These are phyloP conservation scores for Russula virescens DNA, from an alignment of 768 basidiomycete species.

Conservation along the genomic window DNA sequence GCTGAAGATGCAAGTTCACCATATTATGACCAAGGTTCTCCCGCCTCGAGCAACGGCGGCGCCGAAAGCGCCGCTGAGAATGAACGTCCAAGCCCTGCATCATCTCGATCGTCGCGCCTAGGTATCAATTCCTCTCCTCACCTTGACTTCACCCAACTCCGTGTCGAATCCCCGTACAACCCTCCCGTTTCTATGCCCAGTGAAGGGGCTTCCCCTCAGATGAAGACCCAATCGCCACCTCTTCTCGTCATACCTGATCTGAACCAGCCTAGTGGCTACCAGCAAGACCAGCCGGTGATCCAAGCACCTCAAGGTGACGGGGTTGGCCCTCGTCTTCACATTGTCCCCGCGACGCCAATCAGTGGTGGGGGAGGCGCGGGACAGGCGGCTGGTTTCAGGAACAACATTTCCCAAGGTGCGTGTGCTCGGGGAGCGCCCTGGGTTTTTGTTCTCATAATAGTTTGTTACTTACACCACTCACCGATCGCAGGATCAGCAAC, in stretches of 20 bases:
- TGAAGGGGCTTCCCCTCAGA: slow-evolving; percentile 35
- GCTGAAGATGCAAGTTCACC: slow-evolving; percentile 33
- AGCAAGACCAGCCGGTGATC: slow-evolving; percentile 44
- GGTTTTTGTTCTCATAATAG: slow-evolving; percentile 8
- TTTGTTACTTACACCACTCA: slow-evolving; percentile 7
- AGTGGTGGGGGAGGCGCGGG: slow-evolving; percentile 46
- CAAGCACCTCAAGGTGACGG: slow-evolving; percentile 54
- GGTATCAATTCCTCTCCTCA: slow-evolving; percentile 46
- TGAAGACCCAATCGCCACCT: slow-evolving; percentile 61
- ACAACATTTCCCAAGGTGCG: slow-evolving; percentile 51
- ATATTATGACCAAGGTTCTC: slow-evolving; percentile 57
- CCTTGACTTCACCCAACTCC: slow-evolving; percentile 51
- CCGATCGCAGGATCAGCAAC: slow-evolving; percentile 23
- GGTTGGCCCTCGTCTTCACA: slow-evolving; percentile 60
- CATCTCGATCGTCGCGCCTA: slow-evolving; percentile 60
- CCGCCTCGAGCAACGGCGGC: slow-evolving; percentile 48
- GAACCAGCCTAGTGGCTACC: slow-evolving; percentile 32
- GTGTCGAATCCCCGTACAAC: slow-evolving; percentile 63
- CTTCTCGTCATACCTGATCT: slow-evolving; percentile 53
- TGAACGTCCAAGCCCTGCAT: slow-evolving; percentile 52
- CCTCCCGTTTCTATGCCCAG: slow-evolving; percentile 39
- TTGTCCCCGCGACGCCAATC: slow-evolving; percentile 83
- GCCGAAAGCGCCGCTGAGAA: slow-evolving; percentile 42
- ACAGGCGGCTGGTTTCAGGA: slow-evolving; percentile 46
- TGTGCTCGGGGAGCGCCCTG: slow-evolving; percentile 18